Conservation (phyloP, 176 grass and related monocot genomes). For the Raddia distichophylla region DNA sequence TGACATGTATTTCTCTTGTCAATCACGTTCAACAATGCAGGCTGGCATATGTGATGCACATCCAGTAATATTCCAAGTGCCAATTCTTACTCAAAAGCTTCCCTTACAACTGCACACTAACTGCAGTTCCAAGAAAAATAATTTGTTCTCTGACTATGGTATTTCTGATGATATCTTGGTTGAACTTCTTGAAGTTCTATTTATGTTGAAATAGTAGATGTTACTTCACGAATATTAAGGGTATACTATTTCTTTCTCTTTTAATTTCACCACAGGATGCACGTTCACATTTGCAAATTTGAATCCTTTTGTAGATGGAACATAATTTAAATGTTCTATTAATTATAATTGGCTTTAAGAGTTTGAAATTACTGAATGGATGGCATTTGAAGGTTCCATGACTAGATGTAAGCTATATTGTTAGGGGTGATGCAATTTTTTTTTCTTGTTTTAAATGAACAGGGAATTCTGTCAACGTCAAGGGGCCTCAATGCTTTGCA, state of each 20-base stretch:
- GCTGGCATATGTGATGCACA: constrained; percentile 77
- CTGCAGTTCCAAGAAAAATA: constrained; percentile 55
- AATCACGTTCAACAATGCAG: constrained; percentile 43
- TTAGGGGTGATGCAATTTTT: neutral
- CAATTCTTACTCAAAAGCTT: constrained; percentile 46
- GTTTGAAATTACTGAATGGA: constrained; percentile 12
- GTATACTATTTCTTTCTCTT: constrained; percentile 46
- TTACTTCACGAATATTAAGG: constrained; percentile 68
- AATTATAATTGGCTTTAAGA: constrained; percentile 15
- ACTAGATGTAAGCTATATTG: constrained; percentile 18
- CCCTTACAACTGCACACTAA: constrained; percentile 35
- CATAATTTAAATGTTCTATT: neutral
- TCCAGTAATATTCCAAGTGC: constrained; percentile 72
- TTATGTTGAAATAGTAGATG: constrained; percentile 84
- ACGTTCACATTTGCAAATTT: constrained; percentile 4
- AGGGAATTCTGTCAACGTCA: constrained; percentile 92
- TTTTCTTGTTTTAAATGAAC: constrained; percentile 35
- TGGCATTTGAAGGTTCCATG: neutral
- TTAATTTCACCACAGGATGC: constrained; percentile 25
- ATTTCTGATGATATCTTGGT: constrained; percentile 72
- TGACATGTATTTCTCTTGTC: constrained; percentile 5
- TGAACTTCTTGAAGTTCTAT: constrained; percentile 69
- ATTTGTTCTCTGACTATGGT: constrained; percentile 53
- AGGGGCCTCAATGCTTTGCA: constrained; percentile 70
- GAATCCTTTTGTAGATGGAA: neutral